Base-by-base conservation (phyloP, 169 alveolate genomes). In the Plasmodium relictum region DNA sequence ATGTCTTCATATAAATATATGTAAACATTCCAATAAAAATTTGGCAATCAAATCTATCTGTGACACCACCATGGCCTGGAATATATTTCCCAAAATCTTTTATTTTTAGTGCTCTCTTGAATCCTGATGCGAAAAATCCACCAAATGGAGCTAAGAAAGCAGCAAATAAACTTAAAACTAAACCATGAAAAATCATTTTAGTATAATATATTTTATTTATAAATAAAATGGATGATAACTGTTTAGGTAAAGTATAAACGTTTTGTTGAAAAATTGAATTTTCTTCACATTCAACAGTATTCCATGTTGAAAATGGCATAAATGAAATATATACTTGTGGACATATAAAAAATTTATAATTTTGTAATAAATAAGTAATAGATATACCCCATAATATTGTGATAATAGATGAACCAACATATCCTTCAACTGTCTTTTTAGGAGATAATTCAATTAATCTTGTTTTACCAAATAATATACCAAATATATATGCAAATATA, bases 1-100 rank as follows among this genome's bases (percentile, higher is more conserved):
- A 76, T 20, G 96, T 92, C 74, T 94, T 94, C 87, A 94, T 69
- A 92, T 95, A 95, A 50, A 95, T 58, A 78, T 88, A 97, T 14
- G 98, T 95, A 86, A 97, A 97, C 88, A 96, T 68, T 26, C 97
- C 98, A 96, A 96, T 97, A 62, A 98, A 65, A 54, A 97, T 88
- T 92, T 98, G 99, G 72, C 99, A 99, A 95, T 99, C 99, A 95
- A 98, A 97, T 70, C 99, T 95, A 88, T 99, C 99, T 20, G 99
- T 98, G 37, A 98, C 92, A 9, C 99, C 99, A 0, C 99, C 99
- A 94, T 99, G 99, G 10, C 99, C 99, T 39, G 99, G 99, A 42
- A 99, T 99, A 20, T 98, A 80, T 52, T 97, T 97, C 6, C 99
- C 99, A 90, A 99, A 99, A 94, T 98, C 99, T 96, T 99, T 99